Conservation (phyloP, 768 basidiomycete species). For the Tulasnella sp. region DNA sequence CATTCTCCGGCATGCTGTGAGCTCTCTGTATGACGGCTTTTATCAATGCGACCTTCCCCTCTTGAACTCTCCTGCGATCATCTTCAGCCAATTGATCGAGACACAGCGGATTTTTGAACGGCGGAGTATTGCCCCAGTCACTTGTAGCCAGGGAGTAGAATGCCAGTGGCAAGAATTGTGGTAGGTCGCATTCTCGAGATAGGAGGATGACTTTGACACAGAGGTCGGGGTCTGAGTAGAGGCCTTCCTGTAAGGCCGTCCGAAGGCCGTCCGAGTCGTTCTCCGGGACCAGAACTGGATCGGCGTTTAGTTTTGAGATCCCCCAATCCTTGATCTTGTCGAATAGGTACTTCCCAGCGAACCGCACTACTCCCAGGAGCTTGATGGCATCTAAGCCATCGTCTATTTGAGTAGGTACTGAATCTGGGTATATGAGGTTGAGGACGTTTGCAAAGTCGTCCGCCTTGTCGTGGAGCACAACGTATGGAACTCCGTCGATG, state of each 20-base stretch:
- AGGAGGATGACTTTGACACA: not conserved
- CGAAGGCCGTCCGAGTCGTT: not conserved
- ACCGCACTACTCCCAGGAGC: not conserved
- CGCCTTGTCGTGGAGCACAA: not conserved
- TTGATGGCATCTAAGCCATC: not conserved
- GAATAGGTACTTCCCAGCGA: not conserved
- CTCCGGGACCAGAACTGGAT: not conserved
- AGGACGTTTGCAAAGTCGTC: constrained; percentile 6
- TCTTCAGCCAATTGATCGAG: not conserved
- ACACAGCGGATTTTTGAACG: not conserved
- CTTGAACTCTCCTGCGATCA: not conserved
- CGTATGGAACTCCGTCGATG: not conserved
- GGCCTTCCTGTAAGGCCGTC: not conserved
- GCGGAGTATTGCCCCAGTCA: not conserved
- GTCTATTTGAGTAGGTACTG: not conserved
- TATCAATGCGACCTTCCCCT: not conserved
- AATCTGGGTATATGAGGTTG: not conserved
- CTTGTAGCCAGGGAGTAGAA: not conserved
- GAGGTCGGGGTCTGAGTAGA: not conserved
- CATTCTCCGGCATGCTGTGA: not conserved
- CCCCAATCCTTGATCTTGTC: not conserved
- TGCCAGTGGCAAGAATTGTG: not conserved
- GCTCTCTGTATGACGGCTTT: not conserved
- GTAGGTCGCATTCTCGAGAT: not conserved
- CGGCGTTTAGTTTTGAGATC: not conserved